Evolutionary conservation across 1,139 yeast genomes (phyloP), one percentile per base, ranked within the genome.

Genomic region (Hemisphaericaspora subhashii): DNA sequence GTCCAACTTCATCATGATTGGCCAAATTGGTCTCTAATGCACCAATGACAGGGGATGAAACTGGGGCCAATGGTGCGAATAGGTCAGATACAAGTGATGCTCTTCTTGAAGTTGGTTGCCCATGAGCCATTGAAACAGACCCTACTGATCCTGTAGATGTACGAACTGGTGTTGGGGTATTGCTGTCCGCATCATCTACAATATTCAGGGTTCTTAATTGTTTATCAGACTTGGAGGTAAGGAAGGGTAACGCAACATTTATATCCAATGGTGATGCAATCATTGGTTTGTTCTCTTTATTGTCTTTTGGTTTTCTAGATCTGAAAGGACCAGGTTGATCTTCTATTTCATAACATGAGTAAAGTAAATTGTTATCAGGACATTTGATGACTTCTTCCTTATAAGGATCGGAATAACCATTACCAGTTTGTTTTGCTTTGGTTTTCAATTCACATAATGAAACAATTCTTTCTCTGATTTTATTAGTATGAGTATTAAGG

Each of bases 381-480:
- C 85, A 78, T 41, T 74, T 76, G 26, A 77, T 71, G 1, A 83
- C 72, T 32, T 81, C 72, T 52, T 83, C 87, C 44, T 84, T 83
- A 50, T 78, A 78, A 4, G 48, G 34, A 16, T 49, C 50, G 22
- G 45, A 51, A 10, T 61, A 53, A 2, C 66, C 55, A 29, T 35
- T 35, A 10, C 41, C 26, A 2, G 66, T 58, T 16, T 55, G 55
- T 46, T 74, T 77, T 28, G 69, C 46, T 39, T 70, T 71, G 1
- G 89, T 74, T 49, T 81, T 77, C 33, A 85, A 68, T 54, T 84
- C 92, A 48, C 84, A 68, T 28, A 85, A 56, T 0, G 85, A 68
- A 1, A 82, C 63, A 1, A 72, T 64, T 37, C 85, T 66, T 47
- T 83, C 88, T 42, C 81, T 66, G 3, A 54, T 48, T 41, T 64